Evolutionary conservation across 441 rosid genomes (phyloP), one percentile per base, ranked within the genome.

Genomic region (Codiaeum variegatum): DNA sequence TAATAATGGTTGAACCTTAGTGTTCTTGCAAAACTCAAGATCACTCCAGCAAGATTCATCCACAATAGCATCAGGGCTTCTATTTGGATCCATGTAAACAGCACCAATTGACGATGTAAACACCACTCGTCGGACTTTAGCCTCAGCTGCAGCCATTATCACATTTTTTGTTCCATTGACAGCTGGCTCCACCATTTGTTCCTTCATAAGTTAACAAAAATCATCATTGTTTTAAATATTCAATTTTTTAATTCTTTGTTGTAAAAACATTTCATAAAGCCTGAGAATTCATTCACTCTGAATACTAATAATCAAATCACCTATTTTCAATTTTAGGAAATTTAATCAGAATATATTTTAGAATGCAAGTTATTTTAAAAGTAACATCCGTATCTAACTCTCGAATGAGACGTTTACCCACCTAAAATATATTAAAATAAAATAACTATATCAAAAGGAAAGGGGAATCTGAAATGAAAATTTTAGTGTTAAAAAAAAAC

Each of bases 1-100:
- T 21, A 6, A 21, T 42, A 21, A 46, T 24, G 23, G 19, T 9
- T 62, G 18, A 26, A 90, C 98, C 92, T 83, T 92, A 2, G 99
- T 92, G 72, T 82, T 90, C 81, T 85, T 91, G 90, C 99, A 92
- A 70, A 86, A 92, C 29, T 92, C 96, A 3, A 91, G 98, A 69
- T 92, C 93, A 67, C 99, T 91, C 96, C 98, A 91, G 72, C 94
- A 92, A 11, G 85, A 90, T 79, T 94, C 98, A 24, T 94, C 99
- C 4, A 94, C 93, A 13, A 88, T 83, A 6, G 61, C 81, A 67
- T 88, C 90, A 3, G 96, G 91, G 67, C 79, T 72, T 68, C 99
- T 78, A 71, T 86, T 91, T 19, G 98, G 99, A 72, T 95, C 91
- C 96, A 91, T 91, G 76, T 88, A 82, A 59, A 93, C 97, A 0